Evolutionary conservation across 352 stramenopile species (phyloP).

Genomic region (Thalassiosira hispida): DNA sequence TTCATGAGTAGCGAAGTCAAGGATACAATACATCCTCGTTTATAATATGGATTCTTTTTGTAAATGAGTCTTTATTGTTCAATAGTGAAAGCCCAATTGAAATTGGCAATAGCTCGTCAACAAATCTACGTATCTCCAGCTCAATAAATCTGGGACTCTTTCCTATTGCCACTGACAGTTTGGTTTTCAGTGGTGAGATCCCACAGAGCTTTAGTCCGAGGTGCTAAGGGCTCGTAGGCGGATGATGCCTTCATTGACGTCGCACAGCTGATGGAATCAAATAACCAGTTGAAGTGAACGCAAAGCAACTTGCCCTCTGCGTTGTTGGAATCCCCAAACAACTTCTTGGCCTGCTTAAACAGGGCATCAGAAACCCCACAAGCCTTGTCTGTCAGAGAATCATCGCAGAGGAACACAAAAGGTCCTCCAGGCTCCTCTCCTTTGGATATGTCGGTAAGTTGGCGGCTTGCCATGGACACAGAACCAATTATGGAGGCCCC

Average conservation of each 20-base stretch:
- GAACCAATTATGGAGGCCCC: conserved; percentile 39
- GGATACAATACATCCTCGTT: too few species aligned
- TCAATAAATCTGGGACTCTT: conserved; percentile 34
- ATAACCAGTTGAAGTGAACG: conserved; percentile 75
- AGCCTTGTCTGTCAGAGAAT: conserved; percentile 25
- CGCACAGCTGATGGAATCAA: conserved; percentile 77
- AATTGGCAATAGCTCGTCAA: too few species aligned
- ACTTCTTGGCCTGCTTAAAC: conserved; percentile 33
- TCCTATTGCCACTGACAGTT: conserved; percentile 2
- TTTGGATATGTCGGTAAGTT: conserved; percentile 29
- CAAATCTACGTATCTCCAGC: not conserved
- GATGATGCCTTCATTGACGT: conserved; percentile 34
- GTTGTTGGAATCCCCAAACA: conserved; percentile 3
- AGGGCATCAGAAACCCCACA: conserved; percentile 49
- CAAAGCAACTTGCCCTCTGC: conserved; percentile 35
- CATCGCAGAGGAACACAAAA: conserved; percentile 63
- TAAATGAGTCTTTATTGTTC: too few species aligned
- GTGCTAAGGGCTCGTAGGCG: conserved; percentile 57
- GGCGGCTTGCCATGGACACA: conserved; percentile 27
- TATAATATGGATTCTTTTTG: too few species aligned
- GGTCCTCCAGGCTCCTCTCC: not conserved
- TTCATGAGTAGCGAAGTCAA: too few species aligned
- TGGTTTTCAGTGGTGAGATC: conserved; percentile 10
- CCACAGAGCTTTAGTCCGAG: conserved; percentile 46
- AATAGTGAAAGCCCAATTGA: too few species aligned